phyloP scores from a whole-genome alignment of 2,329 filamentous ascomycete genomes.

The Fonsecaea erecta region DNA sequence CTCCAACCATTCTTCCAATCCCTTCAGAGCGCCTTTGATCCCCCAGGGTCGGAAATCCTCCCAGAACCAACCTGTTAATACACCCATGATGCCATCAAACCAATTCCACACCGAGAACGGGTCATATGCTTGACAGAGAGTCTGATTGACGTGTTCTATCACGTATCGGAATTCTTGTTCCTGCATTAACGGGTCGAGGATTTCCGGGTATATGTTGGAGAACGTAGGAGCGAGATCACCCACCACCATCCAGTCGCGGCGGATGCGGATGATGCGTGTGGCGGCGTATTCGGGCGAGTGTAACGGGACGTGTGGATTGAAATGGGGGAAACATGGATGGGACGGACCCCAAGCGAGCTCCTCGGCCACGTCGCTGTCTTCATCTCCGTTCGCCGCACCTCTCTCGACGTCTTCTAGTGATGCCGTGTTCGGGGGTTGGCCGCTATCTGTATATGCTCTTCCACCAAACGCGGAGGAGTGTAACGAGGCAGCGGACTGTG shows the following conservation, averaged over 20 bases:
- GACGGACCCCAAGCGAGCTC: slow-evolving; percentile 88
- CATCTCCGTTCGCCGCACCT: slow-evolving; percentile 41
- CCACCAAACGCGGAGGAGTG: slow-evolving; percentile 43
- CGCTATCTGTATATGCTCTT: slow-evolving; percentile 38
- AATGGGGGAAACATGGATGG: slow-evolving; percentile 91
- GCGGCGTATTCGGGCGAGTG: slow-evolving; percentile 73
- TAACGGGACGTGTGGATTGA: slow-evolving; percentile 86
- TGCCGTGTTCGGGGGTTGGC: slow-evolving; percentile 33
- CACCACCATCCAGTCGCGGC: slow-evolving; percentile 85
- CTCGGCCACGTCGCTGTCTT: slow-evolving; percentile 65
- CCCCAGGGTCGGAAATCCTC: slow-evolving; percentile 74
- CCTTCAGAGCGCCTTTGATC: slow-evolving; percentile 71
- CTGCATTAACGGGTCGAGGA: slow-evolving; percentile 81
- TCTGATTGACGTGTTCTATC: slow-evolving; percentile 79
- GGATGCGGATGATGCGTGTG: slow-evolving; percentile 89
- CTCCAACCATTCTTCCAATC: slow-evolving; percentile 80
- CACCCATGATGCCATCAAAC: slow-evolving; percentile 76
- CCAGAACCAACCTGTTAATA: slow-evolving; percentile 91
- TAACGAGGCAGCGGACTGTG: slow-evolving; percentile 48
- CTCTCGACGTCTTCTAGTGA: slow-evolving; percentile 34
- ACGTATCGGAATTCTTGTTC: slow-evolving; percentile 86
- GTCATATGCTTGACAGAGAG: slow-evolving; percentile 76
- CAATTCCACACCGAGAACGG: slow-evolving; percentile 78
- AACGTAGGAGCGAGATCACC: slow-evolving; percentile 93
- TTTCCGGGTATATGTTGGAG: slow-evolving; percentile 94